phyloP scores from a whole-genome alignment of 2,329 filamentous ascomycete species.

The Sordariomycetes sp. region DNA sequence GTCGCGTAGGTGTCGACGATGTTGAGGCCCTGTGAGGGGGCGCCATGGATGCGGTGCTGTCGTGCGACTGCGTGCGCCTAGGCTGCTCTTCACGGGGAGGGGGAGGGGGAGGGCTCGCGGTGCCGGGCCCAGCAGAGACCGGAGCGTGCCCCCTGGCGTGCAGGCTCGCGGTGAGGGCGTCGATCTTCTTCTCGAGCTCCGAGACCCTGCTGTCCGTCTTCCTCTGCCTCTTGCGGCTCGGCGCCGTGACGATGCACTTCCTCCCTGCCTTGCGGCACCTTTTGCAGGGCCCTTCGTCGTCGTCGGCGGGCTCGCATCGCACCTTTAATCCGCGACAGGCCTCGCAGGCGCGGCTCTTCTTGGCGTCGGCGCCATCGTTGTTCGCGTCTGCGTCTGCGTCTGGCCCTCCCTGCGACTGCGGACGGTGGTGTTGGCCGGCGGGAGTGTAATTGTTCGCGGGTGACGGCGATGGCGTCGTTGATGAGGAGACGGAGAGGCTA shows the following conservation, averaged over 20 bases:
- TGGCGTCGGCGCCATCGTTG: slow-evolving; percentile 35
- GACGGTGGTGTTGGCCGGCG: too few species aligned
- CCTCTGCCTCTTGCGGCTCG: slow-evolving; percentile 72
- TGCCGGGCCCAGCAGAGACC: not conserved
- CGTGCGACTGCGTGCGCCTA: too few species aligned
- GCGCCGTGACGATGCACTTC: slow-evolving; percentile 67
- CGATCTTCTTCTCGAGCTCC: slow-evolving; percentile 87
- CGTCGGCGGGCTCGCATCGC: slow-evolving; percentile 67
- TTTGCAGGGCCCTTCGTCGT: slow-evolving; percentile 56
- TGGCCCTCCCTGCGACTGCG: too few species aligned
- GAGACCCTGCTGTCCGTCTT: slow-evolving; percentile 85
- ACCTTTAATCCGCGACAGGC: slow-evolving; percentile 71
- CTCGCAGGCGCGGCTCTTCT: slow-evolving; percentile 65
- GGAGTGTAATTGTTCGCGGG: too few species aligned
- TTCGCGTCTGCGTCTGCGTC: too few species aligned
- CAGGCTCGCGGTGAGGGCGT: slow-evolving; percentile 73
- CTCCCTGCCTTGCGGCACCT: slow-evolving; percentile 76
- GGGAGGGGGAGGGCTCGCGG: not conserved
- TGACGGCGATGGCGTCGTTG: too few species aligned
- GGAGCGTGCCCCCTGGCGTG: slow-evolving; percentile 36
- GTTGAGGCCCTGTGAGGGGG: not conserved
- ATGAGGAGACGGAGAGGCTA: too few species aligned
- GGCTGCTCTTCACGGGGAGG: too few species aligned
- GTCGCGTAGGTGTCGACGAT: not conserved
- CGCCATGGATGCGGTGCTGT: too few species aligned